phyloP scores from a whole-genome alignment of 495 filamentous ascomycete genomes.

The Cenococcum geophilum region DNA sequence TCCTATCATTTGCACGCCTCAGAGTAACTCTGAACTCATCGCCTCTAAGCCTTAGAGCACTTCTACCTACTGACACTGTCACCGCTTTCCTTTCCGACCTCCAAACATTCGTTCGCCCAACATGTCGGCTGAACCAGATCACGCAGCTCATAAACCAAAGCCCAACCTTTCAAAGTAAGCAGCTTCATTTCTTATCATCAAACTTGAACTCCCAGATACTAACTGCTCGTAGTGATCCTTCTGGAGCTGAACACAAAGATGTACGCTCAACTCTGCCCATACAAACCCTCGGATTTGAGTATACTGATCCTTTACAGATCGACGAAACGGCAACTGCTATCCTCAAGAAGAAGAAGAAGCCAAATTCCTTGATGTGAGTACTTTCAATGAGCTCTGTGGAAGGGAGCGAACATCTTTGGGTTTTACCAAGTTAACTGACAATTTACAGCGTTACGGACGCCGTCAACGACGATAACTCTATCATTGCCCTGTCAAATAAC shows the following conservation, averaged over 20 bases:
- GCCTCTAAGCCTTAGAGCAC: not conserved
- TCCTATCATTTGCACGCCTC: not conserved
- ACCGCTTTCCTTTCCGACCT: not conserved
- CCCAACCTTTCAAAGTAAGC: conserved; percentile 76
- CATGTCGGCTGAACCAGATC: conserved; percentile 69
- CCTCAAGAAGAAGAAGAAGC: conserved; percentile 99
- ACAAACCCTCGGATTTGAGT: conserved; percentile 12
- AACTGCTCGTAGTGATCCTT: conserved; percentile 62
- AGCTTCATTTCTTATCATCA: conserved; percentile 3
- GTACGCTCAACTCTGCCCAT: conserved; percentile 46
- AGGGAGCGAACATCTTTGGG: not conserved
- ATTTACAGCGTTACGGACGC: conserved; percentile 87
- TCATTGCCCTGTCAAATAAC: conserved; percentile 96
- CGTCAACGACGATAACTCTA: conserved; percentile 98
- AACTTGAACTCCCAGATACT: conserved; percentile 36
- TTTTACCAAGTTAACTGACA: not conserved
- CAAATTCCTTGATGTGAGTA: conserved; percentile 87
- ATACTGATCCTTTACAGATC: conserved; percentile 48
- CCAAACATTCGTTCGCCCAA: conserved; percentile 30
- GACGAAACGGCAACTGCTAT: conserved; percentile 96
- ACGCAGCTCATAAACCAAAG: conserved; percentile 68
- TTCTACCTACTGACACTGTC: not conserved
- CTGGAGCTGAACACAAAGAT: conserved; percentile 80
- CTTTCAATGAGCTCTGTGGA: not conserved
- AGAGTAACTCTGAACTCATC: not conserved